phyloP scores from a whole-genome alignment of 352 stramenopile genomes.

The Thalassiosira livingstoniorum region DNA sequence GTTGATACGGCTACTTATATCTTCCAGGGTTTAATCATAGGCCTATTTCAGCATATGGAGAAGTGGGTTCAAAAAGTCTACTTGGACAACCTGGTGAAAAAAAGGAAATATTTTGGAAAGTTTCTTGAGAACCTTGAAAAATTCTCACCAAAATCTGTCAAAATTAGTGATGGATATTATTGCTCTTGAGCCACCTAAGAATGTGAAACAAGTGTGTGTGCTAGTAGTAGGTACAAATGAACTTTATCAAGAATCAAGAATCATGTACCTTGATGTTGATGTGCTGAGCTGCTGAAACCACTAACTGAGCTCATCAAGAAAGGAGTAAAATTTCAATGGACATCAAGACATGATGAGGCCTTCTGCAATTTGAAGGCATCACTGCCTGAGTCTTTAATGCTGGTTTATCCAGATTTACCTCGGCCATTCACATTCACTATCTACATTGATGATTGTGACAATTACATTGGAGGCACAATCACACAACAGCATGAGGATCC shows the following conservation, averaged over 20 bases:
- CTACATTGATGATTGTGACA: too few species aligned
- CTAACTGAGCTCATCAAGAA: conserved; percentile 16
- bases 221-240: conserved; percentile 53
- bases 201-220: conserved; percentile 31
- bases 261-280: conserved; percentile 2
- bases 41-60: not conserved
- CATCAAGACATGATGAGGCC: too few species aligned
- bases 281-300: conserved; percentile 9
- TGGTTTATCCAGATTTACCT: too few species aligned
- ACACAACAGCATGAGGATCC: not conserved
- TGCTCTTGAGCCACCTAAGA: conserved; percentile 21
- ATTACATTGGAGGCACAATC: too few species aligned
- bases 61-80: conserved; percentile 2
- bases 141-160: not conserved
- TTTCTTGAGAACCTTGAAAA: conserved; percentile 16
- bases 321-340: conserved; percentile 15
- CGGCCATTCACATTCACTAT: too few species aligned
- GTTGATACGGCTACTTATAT: conserved; percentile 13
- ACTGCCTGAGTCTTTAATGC: too few species aligned
- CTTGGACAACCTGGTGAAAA: conserved; percentile 19
- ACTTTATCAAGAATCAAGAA: conserved; percentile 63
- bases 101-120: conserved; percentile 1
- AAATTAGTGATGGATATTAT: conserved; percentile 31
- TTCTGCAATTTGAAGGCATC: too few species aligned
- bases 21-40: not conserved